Conservation (phyloP, 345 rosid genomes). For the Turritis glabra region DNA sequence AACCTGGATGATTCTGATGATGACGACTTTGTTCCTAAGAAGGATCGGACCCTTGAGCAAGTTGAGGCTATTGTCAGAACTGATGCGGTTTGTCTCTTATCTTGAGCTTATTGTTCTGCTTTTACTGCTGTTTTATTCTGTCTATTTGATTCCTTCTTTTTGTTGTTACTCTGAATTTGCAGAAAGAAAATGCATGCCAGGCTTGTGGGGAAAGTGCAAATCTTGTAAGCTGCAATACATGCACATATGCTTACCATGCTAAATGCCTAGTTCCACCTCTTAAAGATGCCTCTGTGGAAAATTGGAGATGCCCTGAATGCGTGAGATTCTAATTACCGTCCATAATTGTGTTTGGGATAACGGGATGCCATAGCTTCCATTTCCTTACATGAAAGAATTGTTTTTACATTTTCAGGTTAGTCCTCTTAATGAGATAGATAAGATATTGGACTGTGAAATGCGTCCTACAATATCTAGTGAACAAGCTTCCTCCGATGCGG, state of each 20-base stretch:
- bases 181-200: constrained; percentile 71
- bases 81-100: constrained; percentile 67
- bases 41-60: constrained; percentile 54
- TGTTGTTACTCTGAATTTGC: constrained; percentile 2
- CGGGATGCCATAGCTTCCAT: background rate
- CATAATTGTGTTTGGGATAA: background rate
- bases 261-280: constrained; percentile 82
- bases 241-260: constrained; percentile 80
- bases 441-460: constrained; percentile 88
- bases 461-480: constrained; percentile 82
- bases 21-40: constrained; percentile 60
- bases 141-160: background rate
- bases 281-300: constrained; percentile 66
- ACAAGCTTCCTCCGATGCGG: constrained; percentile 58
- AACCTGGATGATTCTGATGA: constrained; percentile 94
- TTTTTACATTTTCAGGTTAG: constrained; percentile 69
- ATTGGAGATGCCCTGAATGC: constrained; percentile 94
- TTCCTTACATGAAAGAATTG: constrained; percentile 8
- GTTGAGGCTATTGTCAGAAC: constrained; percentile 74
- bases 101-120: background rate
- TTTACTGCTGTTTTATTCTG: background rate
- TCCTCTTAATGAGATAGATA: constrained; percentile 91
- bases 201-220: constrained; percentile 82
- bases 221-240: constrained; percentile 81
- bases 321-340: constrained; percentile 13